These are phyloP conservation scores for Saturnispora serradocipensis DNA, from an alignment of 805 yeast genomes.

Conservation along the genomic window DNA sequence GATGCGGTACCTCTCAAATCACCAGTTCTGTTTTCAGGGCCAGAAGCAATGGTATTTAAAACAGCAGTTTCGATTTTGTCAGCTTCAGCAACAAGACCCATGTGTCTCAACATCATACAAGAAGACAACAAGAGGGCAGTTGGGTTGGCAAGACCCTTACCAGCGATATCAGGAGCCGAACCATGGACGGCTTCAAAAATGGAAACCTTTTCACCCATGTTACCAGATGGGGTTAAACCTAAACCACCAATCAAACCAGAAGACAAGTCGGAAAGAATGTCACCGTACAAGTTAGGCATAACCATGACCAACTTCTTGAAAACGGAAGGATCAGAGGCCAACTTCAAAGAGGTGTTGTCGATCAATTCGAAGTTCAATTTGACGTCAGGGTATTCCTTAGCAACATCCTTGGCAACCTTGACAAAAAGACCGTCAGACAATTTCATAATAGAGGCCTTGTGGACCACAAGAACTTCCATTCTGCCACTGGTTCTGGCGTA, in stretches of 20 bases:
- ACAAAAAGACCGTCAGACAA: constrained; percentile 96
- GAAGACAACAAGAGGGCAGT: constrained; percentile 93
- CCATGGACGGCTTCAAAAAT: constrained; percentile 99
- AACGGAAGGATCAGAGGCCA: constrained; percentile 81
- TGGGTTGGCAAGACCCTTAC: constrained; percentile 98
- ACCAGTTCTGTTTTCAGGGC: constrained; percentile 92
- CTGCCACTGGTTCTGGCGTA: constrained; percentile 84
- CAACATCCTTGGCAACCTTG: constrained; percentile 80
- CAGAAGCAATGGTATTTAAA: constrained; percentile 82
- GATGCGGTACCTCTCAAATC: constrained; percentile 91
- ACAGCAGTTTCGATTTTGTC: constrained; percentile 84
- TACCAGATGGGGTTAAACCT: constrained; percentile 98
- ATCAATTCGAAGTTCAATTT: constrained; percentile 76
- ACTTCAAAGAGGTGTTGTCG: constrained; percentile 89
- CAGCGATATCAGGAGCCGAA: constrained; percentile 99
- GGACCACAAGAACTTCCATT: constrained; percentile 88
- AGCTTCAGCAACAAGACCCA: constrained; percentile 80
- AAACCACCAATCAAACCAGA: constrained; percentile 98
- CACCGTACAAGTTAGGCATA: constrained; percentile 99
- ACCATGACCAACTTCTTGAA: constrained; percentile 85
- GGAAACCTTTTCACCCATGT: constrained; percentile 97
- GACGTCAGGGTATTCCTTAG: constrained; percentile 87
- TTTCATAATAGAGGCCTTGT: constrained; percentile 98
- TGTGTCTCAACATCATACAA: constrained; percentile 98
- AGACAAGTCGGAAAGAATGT: constrained; percentile 94